Evolutionary conservation across 2,329 filamentous ascomycete species (phyloP).

Genomic region (Calycina herbarum): DNA sequence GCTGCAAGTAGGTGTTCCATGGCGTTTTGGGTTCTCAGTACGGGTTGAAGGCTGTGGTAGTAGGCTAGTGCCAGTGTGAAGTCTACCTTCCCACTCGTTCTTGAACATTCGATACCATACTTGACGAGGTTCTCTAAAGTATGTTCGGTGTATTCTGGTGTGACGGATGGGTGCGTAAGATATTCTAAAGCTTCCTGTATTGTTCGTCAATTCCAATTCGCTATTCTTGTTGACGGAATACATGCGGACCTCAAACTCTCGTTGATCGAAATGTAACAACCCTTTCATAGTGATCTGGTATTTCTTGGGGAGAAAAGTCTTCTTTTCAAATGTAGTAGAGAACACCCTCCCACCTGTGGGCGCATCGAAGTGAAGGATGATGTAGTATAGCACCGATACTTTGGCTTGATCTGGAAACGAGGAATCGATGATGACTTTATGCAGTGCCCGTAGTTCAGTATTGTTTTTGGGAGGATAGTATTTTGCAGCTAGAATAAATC

Average conservation of each 20-base stretch:
- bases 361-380: conserved; percentile 70
- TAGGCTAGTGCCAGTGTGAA: conserved; percentile 72
- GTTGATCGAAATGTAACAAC: conserved; percentile 75
- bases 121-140: conserved; percentile 70
- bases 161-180: conserved; percentile 76
- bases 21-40: conserved; percentile 62
- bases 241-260: conserved; percentile 60
- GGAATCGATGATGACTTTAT: conserved; percentile 67
- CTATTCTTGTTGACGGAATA: not conserved
- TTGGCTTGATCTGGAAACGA: conserved; percentile 72
- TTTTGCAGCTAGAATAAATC: conserved; percentile 49
- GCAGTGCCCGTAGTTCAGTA: conserved; percentile 65
- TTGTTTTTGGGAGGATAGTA: conserved; percentile 75
- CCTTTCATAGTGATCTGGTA: conserved; percentile 82
- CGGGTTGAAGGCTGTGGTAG: conserved; percentile 73
- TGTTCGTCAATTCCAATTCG: conserved; percentile 28
- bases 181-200: conserved; percentile 66
- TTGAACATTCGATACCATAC: not conserved
- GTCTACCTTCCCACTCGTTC: conserved; percentile 54
- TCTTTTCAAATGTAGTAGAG: conserved; percentile 58
- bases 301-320: conserved; percentile 68
- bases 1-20: conserved; percentile 69
- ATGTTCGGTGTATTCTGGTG: conserved; percentile 80
- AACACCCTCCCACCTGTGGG: conserved; percentile 42
- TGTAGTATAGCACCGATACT: conserved; percentile 79